phyloP scores from a whole-genome alignment of 129 eudicot genomes.

The Flaveria sonorensis region DNA sequence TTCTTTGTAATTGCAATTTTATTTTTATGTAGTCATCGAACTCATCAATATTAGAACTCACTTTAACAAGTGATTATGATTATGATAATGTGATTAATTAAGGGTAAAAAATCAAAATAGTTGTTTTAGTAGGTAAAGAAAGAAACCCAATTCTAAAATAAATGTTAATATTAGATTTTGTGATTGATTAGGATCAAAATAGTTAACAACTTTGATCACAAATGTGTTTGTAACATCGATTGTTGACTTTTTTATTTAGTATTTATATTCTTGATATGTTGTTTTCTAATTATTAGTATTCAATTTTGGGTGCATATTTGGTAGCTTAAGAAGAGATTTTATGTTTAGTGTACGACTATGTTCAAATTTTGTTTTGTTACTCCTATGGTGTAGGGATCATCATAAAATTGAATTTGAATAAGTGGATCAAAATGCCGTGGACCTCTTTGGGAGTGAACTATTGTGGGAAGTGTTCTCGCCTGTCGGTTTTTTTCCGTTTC shows the following conservation, averaged over 20 bases:
- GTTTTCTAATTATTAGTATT: background rate
- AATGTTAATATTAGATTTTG: slow-evolving; percentile 4
- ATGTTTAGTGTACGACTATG: slow-evolving; percentile 7
- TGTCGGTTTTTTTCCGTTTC: slow-evolving; percentile 71
- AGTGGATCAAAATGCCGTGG: slow-evolving; percentile 70
- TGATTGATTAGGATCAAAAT: background rate
- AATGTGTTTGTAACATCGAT: slow-evolving; percentile 8
- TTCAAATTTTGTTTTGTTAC: slow-evolving; percentile 5
- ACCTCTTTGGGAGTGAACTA: slow-evolving; percentile 40
- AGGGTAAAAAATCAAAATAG: background rate
- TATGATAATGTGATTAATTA: background rate
- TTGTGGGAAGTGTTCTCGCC: slow-evolving; percentile 51
- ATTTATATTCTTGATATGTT: background rate
- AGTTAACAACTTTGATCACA: background rate
- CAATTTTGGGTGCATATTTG: background rate
- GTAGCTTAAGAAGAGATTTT: background rate
- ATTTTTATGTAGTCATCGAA: background rate
- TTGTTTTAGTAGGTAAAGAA: slow-evolving; percentile 9
- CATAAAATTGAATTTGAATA: slow-evolving; percentile 18
- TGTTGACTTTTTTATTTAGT: background rate
- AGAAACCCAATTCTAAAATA: background rate
- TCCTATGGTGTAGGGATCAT: slow-evolving; percentile 21
- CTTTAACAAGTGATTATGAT: background rate
- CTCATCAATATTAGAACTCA: slow-evolving; percentile 17
- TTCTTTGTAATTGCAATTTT: background rate